These are phyloP conservation scores for Withania somnifera DNA, from an alignment of 305 asterid genomes.

Conservation along the genomic window DNA sequence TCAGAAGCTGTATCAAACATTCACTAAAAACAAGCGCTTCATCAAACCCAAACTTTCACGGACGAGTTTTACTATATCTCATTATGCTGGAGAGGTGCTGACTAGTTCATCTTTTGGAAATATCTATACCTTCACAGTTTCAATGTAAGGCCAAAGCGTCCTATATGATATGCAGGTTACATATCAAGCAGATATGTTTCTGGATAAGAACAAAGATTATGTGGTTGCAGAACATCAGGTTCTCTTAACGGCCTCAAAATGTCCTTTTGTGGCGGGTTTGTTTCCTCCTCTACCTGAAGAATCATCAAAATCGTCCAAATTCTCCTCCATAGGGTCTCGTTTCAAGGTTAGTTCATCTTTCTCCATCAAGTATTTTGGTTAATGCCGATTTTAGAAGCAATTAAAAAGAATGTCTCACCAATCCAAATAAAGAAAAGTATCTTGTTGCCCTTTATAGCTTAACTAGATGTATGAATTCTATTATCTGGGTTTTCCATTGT, in stretches of 20 bases:
- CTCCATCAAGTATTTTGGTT: not conserved
- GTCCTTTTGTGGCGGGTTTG: conserved; percentile 85
- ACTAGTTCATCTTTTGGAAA: not conserved
- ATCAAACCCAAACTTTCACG: conserved; percentile 97
- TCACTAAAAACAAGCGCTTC: conserved; percentile 81
- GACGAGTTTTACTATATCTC: conserved; percentile 89
- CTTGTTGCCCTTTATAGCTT: not conserved
- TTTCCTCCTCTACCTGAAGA: conserved; percentile 93
- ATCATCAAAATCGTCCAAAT: conserved; percentile 92
- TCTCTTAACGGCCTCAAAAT: conserved; percentile 78
- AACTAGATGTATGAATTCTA: not conserved
- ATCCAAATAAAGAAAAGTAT: not conserved
- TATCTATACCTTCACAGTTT: not conserved
- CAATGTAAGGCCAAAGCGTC: conserved; percentile 8
- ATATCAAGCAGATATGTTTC: conserved; percentile 88
- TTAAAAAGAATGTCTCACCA: not conserved
- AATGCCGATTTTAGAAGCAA: not conserved
- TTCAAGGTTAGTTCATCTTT: conserved; percentile 54
- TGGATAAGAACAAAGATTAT: conserved; percentile 99
- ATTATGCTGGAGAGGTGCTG: conserved; percentile 98
- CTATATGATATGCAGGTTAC: conserved; percentile 52
- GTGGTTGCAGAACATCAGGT: conserved; percentile 99
- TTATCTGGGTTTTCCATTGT: not conserved
- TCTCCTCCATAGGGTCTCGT: conserved; percentile 96
- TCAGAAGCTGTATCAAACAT: conserved; percentile 96